Base-by-base conservation (phyloP, 805 yeast genomes). In the Wickerhamomyces canadensis region DNA sequence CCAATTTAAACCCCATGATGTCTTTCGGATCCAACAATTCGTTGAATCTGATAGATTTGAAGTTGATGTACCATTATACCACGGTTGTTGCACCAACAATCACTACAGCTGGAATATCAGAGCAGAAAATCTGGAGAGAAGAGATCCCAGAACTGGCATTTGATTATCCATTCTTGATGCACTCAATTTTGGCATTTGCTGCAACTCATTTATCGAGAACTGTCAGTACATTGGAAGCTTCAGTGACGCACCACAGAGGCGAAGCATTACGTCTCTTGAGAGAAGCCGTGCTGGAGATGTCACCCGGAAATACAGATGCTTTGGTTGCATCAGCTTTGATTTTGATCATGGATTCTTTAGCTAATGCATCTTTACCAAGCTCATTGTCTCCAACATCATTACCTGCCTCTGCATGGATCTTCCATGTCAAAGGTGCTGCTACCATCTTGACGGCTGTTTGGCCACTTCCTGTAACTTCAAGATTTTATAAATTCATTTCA, bases 361-460 rank as follows among this genome's bases (percentile, higher is more conserved):
- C 97, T 4, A 89, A 89, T 60, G 97, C 96, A 0, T 76, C 95
- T 76, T 31, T 57, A 21, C 62, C 63, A 7, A 37, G 55, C 0
- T 38, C 57, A 4, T 39, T 56, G 3, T 55, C 61, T 4, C 54
- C 59, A 13, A 60, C 68, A 6, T 80, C 88, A 3, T 60, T 88
- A 40, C 95, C 96, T 1, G 89, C 97, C 3, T 80, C 93, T 4
- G 95, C 97, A 0, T 91, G 98, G 98, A 80, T 91, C 39, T 93
- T 86, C 67, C 97, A 91, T 54, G 96, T 91, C 11, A 84, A 93
- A 50, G 98, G 97, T 23, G 96, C 97, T 0, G 96, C 96, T 6
- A 89, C 97, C 0, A 91, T 91, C 37, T 67, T 91, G 35, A 84
- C 96, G 2, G 95, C 96, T 1, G 96, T 89, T n/a, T 87, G 96